phyloP scores from a whole-genome alignment of 2,329 filamentous ascomycete genomes.

The Cadophora malorum region DNA sequence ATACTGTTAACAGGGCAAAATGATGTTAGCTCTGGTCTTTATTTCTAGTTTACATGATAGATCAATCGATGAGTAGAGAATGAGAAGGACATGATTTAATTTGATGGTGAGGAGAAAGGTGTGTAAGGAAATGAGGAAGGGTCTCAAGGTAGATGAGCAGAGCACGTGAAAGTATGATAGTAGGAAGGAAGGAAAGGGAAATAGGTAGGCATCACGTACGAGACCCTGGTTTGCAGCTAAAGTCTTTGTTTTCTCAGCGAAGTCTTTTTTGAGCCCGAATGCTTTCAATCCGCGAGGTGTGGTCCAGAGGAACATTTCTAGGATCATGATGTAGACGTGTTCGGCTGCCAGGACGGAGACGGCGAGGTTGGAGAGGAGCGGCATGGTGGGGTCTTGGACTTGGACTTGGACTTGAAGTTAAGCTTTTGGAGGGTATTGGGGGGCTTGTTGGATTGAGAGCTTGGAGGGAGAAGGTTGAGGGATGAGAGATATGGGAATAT shows the following conservation, averaged over 20 bases:
- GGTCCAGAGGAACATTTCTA: slow-evolving; percentile 59
- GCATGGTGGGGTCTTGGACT: slow-evolving; percentile 42
- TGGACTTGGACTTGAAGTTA: background rate
- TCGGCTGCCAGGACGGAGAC: slow-evolving; percentile 50
- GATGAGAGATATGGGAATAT: background rate
- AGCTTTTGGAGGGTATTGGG: background rate
- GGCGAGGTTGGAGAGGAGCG: slow-evolving; percentile 45
- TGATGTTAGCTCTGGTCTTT: background rate
- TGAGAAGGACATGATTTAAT: background rate
- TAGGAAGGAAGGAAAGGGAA: background rate
- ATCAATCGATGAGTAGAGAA: background rate
- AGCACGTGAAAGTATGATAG: background rate
- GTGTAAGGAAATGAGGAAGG: too few species aligned
- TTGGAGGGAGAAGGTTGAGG: background rate
- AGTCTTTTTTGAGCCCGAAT: slow-evolving; percentile 53
- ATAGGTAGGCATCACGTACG: background rate
- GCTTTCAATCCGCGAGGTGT: slow-evolving; percentile 52
- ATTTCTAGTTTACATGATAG: background rate
- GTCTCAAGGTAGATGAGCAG: too few species aligned
- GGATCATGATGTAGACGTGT: slow-evolving; percentile 56
- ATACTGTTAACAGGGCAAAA: slow-evolving; percentile 43
- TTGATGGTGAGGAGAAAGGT: too few species aligned
- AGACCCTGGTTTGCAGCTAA: slow-evolving; percentile 59
- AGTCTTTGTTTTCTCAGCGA: slow-evolving; percentile 52
- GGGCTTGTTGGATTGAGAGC: background rate